Conservation (phyloP, 257 asterid genomes). For the Linaria vulgaris region DNA sequence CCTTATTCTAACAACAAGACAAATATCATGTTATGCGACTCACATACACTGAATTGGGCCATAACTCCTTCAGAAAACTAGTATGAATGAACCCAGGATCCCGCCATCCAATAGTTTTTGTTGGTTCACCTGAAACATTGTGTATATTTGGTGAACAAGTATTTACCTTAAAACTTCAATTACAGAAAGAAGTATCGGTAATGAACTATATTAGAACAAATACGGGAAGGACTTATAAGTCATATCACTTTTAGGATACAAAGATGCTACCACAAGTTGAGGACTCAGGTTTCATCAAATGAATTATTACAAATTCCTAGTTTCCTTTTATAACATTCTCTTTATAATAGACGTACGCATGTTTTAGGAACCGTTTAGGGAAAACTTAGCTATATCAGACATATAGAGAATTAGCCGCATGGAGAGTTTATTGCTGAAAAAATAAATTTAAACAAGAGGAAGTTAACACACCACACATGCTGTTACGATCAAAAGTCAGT, state of each 20-base stretch:
- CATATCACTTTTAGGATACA: no score
- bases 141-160: background rate
- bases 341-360: no score
- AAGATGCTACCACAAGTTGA: no score
- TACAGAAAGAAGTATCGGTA: background rate
- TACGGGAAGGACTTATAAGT: background rate
- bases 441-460: constrained; percentile 10
- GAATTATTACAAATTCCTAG: no score
- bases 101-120: constrained; percentile 70
- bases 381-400: background rate
- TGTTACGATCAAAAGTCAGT: constrained; percentile 67
- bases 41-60: constrained; percentile 54
- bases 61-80: constrained; percentile 49
- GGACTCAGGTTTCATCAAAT: no score
- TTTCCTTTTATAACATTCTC: no score
- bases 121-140: constrained; percentile 80
- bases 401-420: background rate
- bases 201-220: no score
- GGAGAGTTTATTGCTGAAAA: background rate
- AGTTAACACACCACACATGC: constrained; percentile 80
- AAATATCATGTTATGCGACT: background rate
- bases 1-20: background rate
- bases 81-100: constrained; percentile 70
- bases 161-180: background rate
- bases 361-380: no score